Conservation (phyloP, 2,329 filamentous ascomycete genomes). For the Hysterium pulicare region DNA sequence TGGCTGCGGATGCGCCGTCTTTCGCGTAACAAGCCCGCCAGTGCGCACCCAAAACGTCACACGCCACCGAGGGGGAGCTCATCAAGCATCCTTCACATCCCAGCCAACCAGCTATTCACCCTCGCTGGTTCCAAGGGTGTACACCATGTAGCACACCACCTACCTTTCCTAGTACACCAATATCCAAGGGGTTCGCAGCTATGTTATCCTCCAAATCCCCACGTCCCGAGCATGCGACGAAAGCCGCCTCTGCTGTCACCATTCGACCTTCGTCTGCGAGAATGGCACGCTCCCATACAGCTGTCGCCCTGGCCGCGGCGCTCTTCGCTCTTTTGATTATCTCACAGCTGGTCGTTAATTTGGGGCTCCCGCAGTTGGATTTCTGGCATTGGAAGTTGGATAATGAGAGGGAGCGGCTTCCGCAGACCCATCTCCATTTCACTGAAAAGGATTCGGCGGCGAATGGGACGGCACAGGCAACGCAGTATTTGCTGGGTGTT, state of each 20-base stretch:
- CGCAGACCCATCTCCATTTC: conserved; percentile 25
- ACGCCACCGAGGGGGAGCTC: no score
- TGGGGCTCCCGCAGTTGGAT: conserved; percentile 34
- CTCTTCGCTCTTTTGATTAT: conserved; percentile 31
- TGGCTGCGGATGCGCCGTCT: no score
- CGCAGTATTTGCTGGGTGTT: conserved; percentile 62
- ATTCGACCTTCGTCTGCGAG: conserved; percentile 14
- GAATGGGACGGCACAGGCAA: conserved; percentile 33
- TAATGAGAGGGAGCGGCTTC: conserved; percentile 16
- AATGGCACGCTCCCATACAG: conserved; percentile 41
- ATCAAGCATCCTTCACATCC: no score
- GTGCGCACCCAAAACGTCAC: no score
- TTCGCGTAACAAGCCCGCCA: no score
- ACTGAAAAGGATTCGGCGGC: conserved; percentile 24
- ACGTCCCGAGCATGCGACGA: conserved; percentile 2
- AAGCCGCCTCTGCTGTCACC: no score
- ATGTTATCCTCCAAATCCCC: no score
- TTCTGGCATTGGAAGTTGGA: conserved; percentile 34
- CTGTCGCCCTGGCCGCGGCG: conserved; percentile 36
- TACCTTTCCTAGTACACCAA: no score
- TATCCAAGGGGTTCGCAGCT: no score
- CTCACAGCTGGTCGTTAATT: conserved; percentile 30
- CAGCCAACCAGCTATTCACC: no score
- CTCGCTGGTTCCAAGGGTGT: no score
- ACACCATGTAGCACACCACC: no score